These are phyloP conservation scores for Wickerhamiella azymoides DNA, from an alignment of 805 yeast species.

Conservation along the genomic window DNA sequence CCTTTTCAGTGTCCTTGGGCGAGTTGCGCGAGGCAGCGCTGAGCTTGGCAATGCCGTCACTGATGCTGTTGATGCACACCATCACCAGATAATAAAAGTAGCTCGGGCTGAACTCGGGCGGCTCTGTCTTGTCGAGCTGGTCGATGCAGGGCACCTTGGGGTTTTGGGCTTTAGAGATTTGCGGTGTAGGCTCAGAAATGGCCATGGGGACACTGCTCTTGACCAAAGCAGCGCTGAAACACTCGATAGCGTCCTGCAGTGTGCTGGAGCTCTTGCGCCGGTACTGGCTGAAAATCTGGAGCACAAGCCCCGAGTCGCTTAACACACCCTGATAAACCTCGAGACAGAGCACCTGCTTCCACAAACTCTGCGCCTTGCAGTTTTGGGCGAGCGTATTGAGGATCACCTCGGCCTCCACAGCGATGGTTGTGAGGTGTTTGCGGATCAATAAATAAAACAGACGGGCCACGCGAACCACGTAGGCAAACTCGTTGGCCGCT, in stretches of 20 bases:
- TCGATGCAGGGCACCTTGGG: conserved; percentile 44
- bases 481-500: conserved; percentile 42
- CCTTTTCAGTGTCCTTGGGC: conserved; percentile 3
- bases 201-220: conserved; percentile 5
- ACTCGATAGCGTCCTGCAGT: conserved; percentile 40
- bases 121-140: conserved; percentile 63
- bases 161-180: conserved; percentile 11
- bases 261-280: not conserved
- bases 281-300: conserved; percentile 32
- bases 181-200: not conserved
- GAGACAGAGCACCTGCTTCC: conserved; percentile 64
- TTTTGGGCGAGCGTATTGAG: conserved; percentile 60
- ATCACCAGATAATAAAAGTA: conserved; percentile 49
- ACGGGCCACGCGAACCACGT: conserved; percentile 62
- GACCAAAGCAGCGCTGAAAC: conserved; percentile 12
- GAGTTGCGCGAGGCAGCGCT: conserved; percentile 19
- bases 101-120: conserved; percentile 52
- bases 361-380: conserved; percentile 47
- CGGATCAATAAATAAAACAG: conserved; percentile 48
- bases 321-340: conserved; percentile 57
- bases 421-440: conserved; percentile 47
- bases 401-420: conserved; percentile 70
- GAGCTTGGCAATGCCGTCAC: conserved; percentile 43
- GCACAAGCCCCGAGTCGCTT: conserved; percentile 39
- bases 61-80: conserved; percentile 36